Evolutionary conservation across 139 green algal species (phyloP).

Genomic region (Chlorella ohadii): DNA sequence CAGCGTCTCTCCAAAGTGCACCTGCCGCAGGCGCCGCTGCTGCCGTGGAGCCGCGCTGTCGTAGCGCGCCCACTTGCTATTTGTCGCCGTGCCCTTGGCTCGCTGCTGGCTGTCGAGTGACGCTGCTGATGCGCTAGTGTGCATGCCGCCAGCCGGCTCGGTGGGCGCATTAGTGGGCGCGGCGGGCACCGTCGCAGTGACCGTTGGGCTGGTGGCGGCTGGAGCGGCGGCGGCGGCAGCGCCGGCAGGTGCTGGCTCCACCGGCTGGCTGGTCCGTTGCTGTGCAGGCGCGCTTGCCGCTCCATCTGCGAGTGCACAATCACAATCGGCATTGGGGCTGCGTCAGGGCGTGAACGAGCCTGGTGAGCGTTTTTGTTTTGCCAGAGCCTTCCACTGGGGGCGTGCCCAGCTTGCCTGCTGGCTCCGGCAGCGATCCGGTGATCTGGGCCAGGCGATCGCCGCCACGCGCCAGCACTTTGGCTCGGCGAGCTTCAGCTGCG

Average conservation of each 20-base stretch:
- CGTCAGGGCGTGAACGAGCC: no score
- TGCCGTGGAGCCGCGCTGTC: neutral
- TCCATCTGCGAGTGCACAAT: neutral
- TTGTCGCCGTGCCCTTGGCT: conserved; percentile 16
- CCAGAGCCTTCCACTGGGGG: no score
- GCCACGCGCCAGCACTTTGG: conserved; percentile 10
- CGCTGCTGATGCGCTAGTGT: neutral
- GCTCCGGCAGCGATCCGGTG: neutral
- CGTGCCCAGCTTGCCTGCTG: no score
- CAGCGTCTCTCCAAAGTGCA: conserved; percentile 22
- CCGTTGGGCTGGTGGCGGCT: neutral
- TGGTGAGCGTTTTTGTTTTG: no score
- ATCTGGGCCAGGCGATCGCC: conserved; percentile 21
- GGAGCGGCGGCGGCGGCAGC: neutral
- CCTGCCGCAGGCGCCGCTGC: neutral
- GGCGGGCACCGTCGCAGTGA: neutral
- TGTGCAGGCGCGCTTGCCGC: neutral
- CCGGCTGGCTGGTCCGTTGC: neutral
- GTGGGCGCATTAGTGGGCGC: neutral
- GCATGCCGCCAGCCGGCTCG: neutral
- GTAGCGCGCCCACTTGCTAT: conserved; percentile 22
- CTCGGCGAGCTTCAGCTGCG: neutral
- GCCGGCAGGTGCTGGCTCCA: neutral
- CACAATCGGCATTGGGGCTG: no score
- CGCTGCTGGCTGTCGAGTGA: neutral